Conservation (phyloP, 2,329 filamentous ascomycete species). For the Calonectria pseudoturangicola region DNA sequence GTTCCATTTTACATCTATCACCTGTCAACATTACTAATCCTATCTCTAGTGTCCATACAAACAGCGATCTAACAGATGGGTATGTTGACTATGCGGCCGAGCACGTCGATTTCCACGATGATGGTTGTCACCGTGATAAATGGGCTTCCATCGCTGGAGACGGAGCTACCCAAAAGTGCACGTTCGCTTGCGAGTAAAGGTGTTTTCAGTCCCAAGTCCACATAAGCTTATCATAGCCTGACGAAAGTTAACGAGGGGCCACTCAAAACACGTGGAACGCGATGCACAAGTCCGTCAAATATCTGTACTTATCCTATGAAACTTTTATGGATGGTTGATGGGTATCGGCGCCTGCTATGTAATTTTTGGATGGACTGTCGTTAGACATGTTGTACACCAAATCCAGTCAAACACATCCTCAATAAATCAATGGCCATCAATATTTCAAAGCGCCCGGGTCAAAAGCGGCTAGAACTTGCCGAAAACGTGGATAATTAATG, state of each 20-base stretch:
- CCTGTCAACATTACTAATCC: background rate
- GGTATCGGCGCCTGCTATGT: no score
- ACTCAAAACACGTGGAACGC: background rate
- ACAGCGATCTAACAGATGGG: background rate
- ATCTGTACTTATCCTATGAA: background rate
- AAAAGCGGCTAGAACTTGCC: background rate
- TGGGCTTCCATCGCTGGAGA: constrained; percentile 4
- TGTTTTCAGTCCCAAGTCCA: background rate
- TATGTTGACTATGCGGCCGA: background rate
- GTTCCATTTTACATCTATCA: no score
- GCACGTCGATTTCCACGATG: constrained; percentile 6
- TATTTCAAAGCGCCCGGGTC: background rate
- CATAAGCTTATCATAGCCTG: background rate
- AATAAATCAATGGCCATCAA: background rate
- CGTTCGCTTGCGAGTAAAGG: background rate
- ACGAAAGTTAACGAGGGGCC: no score
- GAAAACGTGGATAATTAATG: background rate
- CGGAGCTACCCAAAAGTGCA: background rate
- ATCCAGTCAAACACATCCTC: background rate
- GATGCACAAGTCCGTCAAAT: background rate
- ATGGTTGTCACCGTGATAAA: background rate
- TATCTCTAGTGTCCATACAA: background rate
- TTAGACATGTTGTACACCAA: background rate
- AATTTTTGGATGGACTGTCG: no score
- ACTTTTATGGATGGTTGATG: no score